A percentile compares a stretch with the other conserved stretches of the same genome.
phyloP scores from a whole-genome alignment of 2,329 filamentous ascomycete genomes.

The Dichotomopilus funicola region DNA sequence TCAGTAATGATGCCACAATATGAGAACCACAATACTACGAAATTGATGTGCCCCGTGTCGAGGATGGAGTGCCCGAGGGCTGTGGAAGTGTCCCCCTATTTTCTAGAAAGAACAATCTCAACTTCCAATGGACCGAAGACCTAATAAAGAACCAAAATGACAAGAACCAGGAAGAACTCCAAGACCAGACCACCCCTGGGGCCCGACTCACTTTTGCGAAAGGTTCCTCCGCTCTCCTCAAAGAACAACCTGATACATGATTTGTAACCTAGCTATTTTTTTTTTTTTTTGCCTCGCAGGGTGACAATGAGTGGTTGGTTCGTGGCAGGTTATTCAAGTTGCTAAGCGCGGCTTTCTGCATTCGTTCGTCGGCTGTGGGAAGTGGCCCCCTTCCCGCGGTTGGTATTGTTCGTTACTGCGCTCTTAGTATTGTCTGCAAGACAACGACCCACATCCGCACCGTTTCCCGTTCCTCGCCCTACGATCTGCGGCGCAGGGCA shows the following conservation, averaged over 20 bases:
- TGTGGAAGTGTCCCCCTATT: too few species aligned
- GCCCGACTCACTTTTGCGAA: neutral
- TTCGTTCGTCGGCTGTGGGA: neutral
- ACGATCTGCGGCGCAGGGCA: neutral
- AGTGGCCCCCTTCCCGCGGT: neutral
- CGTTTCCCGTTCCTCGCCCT: too few species aligned
- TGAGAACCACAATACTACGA: neutral
- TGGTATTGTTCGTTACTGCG: neutral
- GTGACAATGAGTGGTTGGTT: slow-evolving; percentile 10
- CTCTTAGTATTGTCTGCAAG: slow-evolving; percentile 19
- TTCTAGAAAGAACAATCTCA: too few species aligned
- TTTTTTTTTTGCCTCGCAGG: neutral
- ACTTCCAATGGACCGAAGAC: too few species aligned
- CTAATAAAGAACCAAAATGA: too few species aligned
- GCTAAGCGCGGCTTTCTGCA: slow-evolving; percentile 6
- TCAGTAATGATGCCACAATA: neutral
- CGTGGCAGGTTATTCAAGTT: neutral
- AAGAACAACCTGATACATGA: neutral
- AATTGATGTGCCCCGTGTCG: neutral
- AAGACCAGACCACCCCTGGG: neutral
- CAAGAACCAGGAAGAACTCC: slow-evolving; percentile 9
- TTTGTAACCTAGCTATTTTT: neutral
- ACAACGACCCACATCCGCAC: slow-evolving; percentile 5
- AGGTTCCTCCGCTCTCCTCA: neutral
- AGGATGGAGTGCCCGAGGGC: neutral